A percentile compares a stretch with the other conserved stretches of the same genome.
These are phyloP conservation scores for Cicer pinnatifidum DNA, from an alignment of 306 rosid species.

Conservation along the genomic window DNA sequence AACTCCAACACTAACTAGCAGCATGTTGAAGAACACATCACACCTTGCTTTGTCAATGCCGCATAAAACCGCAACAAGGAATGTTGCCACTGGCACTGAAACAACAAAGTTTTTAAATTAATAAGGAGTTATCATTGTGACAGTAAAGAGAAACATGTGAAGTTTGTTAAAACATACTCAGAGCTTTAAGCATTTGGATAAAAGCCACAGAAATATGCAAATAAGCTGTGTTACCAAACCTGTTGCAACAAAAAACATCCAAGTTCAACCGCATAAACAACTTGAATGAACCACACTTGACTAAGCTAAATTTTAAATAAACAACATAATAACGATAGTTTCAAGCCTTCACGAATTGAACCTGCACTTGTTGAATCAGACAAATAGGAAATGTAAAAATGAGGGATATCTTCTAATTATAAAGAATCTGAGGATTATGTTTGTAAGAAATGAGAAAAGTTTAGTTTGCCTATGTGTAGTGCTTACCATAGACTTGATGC, in stretches of 20 bases:
- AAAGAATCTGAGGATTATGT: background rate
- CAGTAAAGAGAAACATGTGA: slow-evolving; percentile 27
- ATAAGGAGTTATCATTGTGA: slow-evolving; percentile 25
- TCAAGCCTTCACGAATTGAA: background rate
- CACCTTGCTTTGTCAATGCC: slow-evolving; percentile 94
- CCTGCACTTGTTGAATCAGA: background rate
- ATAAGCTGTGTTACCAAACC: slow-evolving; percentile 97
- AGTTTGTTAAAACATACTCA: slow-evolving; percentile 55
- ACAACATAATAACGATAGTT: background rate
- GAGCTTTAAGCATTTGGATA: slow-evolving; percentile 97
- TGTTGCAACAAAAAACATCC: slow-evolving; percentile 44
- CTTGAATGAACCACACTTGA: background rate
- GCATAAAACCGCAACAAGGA: slow-evolving; percentile 81
- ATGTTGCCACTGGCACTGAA: slow-evolving; percentile 98
- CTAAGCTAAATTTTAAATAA: background rate
- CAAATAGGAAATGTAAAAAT: background rate
- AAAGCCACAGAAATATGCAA: slow-evolving; percentile 96
- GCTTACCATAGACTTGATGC: slow-evolving; percentile 98
- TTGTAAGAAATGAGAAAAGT: slow-evolving; percentile 10
- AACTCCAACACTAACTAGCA: slow-evolving; percentile 98
- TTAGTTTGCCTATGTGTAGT: background rate
- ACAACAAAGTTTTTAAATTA: slow-evolving; percentile 42
- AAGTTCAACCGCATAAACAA: slow-evolving; percentile 4
- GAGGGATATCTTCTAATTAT: background rate
- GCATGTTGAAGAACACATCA: slow-evolving; percentile 89